Evolutionary conservation across 2,329 filamentous ascomycete genomes (phyloP).

Genomic region (Fusarium gaditjirri): DNA sequence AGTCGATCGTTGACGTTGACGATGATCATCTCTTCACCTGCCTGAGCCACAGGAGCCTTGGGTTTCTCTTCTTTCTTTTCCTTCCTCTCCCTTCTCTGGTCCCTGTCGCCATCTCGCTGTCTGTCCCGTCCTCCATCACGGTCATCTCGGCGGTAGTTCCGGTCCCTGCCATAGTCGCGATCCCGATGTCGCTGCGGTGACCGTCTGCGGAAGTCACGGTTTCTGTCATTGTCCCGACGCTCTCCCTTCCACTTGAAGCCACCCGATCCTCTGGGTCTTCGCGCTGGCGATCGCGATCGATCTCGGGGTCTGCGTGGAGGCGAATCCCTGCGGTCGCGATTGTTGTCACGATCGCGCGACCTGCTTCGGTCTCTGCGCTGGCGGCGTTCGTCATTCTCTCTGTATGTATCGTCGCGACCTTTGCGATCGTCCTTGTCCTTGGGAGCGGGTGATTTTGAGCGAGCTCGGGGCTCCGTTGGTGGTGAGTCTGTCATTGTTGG

Average conservation of each 20-base stretch:
- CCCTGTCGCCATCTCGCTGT: conserved; percentile 19
- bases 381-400: conserved; percentile 16
- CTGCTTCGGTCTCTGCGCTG: conserved; percentile 27
- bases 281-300: conserved; percentile 38
- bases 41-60: conserved; percentile 45
- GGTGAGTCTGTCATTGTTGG: conserved; percentile 33
- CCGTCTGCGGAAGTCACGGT: conserved; percentile 40
- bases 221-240: conserved; percentile 37
- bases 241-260: conserved; percentile 45
- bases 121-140: conserved; percentile 36
- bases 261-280: conserved; percentile 38
- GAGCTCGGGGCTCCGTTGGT: conserved; percentile 24
- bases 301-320: conserved; percentile 35
- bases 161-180: conserved; percentile 32
- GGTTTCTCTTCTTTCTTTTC: conserved; percentile 52
- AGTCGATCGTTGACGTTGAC: conserved; percentile 95
- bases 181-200: conserved; percentile 38
- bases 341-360: conserved; percentile 26
- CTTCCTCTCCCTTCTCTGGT: conserved; percentile 49
- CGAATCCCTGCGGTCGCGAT: conserved; percentile 30
- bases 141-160: conserved; percentile 37
- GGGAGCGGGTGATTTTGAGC: conserved; percentile 28
- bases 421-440: conserved; percentile 16
- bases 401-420: conserved; percentile 2
- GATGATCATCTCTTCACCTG: conserved; percentile 85